phyloP scores from a whole-genome alignment of 768 basidiomycete genomes.

The Naganishia antarctica region DNA sequence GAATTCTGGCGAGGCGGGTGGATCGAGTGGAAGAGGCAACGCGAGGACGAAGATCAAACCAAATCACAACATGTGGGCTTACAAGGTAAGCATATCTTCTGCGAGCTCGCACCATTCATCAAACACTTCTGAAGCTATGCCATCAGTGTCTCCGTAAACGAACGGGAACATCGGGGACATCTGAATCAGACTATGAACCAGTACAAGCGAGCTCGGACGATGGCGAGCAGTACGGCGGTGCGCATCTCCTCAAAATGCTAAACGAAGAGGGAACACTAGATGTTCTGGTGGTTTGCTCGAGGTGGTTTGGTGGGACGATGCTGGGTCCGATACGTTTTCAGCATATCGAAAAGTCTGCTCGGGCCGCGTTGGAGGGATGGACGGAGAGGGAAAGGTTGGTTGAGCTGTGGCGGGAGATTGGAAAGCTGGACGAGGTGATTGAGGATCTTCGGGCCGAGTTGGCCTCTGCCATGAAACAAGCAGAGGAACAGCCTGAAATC shows the following conservation, averaged over 20 bases:
- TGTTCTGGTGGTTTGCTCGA: conserved; percentile 30
- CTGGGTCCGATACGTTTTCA: conserved; percentile 26
- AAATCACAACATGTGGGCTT: conserved; percentile 29
- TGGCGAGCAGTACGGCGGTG: conserved; percentile 24
- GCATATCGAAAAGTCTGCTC: conserved; percentile 25
- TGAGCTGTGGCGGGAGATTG: conserved; percentile 19
- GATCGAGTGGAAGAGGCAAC: not conserved
- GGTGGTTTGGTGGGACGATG: conserved; percentile 30
- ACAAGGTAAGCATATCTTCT: conserved; percentile 14
- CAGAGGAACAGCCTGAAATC: not conserved
- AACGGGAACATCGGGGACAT: conserved; percentile 16
- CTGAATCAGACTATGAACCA: conserved; percentile 22
- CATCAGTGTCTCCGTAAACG: conserved; percentile 10
- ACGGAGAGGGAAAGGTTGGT: conserved; percentile 10
- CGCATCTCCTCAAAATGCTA: conserved; percentile 21
- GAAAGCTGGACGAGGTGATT: conserved; percentile 24
- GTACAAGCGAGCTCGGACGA: conserved; percentile 20
- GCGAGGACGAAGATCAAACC: conserved; percentile 25
- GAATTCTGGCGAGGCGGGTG: not conserved
- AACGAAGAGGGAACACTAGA: conserved; percentile 30
- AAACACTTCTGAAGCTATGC: not conserved
- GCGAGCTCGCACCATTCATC: not conserved
- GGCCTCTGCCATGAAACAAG: not conserved
- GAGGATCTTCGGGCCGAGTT: conserved; percentile 23
- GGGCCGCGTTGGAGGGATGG: conserved; percentile 18